Evolutionary conservation across 2,329 filamentous ascomycete genomes (phyloP).

Genomic region (Trichoderma hamatum): DNA sequence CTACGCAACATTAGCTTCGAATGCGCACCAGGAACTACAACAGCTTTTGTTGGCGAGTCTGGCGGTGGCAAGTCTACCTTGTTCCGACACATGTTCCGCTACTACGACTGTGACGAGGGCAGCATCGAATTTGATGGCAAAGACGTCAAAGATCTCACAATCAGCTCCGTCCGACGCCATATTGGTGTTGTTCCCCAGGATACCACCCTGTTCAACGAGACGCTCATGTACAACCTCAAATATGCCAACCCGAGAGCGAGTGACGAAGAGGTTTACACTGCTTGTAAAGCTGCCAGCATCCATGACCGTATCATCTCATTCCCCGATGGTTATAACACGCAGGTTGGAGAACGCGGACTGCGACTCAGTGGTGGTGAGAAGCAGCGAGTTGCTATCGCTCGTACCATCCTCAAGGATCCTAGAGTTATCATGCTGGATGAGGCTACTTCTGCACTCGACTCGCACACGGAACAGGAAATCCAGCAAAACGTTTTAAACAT

Average conservation of each 20-base stretch:
- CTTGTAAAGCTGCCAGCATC: conserved; percentile 84
- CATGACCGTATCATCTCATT: conserved; percentile 90
- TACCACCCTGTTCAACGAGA: conserved; percentile 92
- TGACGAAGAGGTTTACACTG: conserved; percentile 78
- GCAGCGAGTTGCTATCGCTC: conserved; percentile 89
- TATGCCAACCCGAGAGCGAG: conserved; percentile 83
- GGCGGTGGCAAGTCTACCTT: conserved; percentile 97
- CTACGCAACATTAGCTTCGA: conserved; percentile 82
- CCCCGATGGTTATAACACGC: conserved; percentile 84
- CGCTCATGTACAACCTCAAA: conserved; percentile 90
- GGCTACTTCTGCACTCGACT: conserved; percentile 88
- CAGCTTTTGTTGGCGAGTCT: conserved; percentile 93
- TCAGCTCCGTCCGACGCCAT: conserved; percentile 86
- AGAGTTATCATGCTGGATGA: conserved; percentile 92
- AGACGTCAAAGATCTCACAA: conserved; percentile 83
- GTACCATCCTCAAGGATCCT: conserved; percentile 89
- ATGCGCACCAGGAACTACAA: conserved; percentile 87
- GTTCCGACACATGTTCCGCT: conserved; percentile 93
- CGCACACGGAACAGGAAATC: conserved; percentile 90
- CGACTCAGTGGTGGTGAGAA: conserved; percentile 90
- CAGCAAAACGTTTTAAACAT: conserved; percentile 83
- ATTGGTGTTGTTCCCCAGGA: conserved; percentile 98
- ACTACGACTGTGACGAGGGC: conserved; percentile 84
- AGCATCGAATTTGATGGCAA: conserved; percentile 82
- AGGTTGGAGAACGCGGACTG: conserved; percentile 87